phyloP scores from a whole-genome alignment of 108 stramenopile genomes.

The Aurantiochytrium sp. region DNA sequence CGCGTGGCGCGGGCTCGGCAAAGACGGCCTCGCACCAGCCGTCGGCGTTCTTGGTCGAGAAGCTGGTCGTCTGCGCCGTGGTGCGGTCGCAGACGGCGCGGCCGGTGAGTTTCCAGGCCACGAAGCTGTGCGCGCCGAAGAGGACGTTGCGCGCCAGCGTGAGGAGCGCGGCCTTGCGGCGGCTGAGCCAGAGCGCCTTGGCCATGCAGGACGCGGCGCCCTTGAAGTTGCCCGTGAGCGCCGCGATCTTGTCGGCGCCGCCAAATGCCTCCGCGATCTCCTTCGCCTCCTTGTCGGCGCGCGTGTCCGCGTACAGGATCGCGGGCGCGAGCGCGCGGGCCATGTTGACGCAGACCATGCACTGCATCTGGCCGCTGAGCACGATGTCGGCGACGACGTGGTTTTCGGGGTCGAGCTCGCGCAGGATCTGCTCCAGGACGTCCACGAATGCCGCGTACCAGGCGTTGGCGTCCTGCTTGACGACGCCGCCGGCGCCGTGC shows the following conservation, averaged over 20 bases:
- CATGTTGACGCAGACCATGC: not conserved
- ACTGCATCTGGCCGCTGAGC: not conserved
- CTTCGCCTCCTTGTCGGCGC: not conserved
- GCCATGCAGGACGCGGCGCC: constrained; percentile 35
- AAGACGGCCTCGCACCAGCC: constrained; percentile 73
- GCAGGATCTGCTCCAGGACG: not conserved
- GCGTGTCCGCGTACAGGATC: not conserved
- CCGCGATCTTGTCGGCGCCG: not conserved
- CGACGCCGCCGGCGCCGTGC: not conserved
- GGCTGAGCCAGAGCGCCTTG: constrained; percentile 62
- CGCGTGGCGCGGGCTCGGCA: not conserved
- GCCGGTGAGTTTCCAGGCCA: constrained; percentile 9
- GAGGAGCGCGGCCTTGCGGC: constrained; percentile 32
- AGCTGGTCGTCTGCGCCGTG: constrained; percentile 68
- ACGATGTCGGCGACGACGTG: not conserved
- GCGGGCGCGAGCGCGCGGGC: not conserved
- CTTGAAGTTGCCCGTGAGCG: not conserved
- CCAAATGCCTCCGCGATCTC: not conserved
- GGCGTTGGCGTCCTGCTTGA: not conserved
- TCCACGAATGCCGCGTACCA: not conserved
- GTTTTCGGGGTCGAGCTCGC: not conserved
- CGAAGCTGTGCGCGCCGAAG: constrained; percentile 29
- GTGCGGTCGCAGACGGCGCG: not conserved
- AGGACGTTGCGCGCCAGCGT: constrained; percentile 39
- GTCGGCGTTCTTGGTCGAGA: constrained; percentile 80